Evolutionary conservation across 2,329 filamentous ascomycete species (phyloP).

Genomic region (Dactylonectria estremocensis): DNA sequence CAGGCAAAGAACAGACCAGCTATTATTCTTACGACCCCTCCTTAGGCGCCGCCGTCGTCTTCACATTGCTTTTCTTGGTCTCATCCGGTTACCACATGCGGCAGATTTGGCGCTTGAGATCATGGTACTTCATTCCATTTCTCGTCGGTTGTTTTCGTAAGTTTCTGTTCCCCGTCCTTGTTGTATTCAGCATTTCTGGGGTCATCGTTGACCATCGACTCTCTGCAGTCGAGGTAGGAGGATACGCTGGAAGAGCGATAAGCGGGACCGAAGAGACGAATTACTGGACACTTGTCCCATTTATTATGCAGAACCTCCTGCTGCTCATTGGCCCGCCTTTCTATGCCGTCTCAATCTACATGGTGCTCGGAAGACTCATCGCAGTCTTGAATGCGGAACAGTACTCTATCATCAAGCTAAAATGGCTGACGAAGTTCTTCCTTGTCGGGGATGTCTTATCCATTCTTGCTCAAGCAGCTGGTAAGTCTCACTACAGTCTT

Average conservation of each 20-base stretch:
- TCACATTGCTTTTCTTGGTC: background rate
- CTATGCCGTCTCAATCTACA: background rate
- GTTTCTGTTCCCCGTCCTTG: background rate
- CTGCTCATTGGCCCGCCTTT: background rate
- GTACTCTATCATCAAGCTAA: background rate
- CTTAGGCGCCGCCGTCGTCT: background rate
- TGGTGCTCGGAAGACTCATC: background rate
- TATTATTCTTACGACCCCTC: background rate
- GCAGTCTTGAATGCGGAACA: background rate
- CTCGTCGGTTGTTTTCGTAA: background rate
- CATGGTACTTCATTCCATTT: background rate
- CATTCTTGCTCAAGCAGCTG: background rate
- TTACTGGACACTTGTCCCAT: background rate
- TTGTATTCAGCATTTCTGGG: background rate
- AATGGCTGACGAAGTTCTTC: background rate
- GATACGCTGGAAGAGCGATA: background rate
- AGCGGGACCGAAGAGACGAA: background rate
- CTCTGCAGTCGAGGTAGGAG: background rate
- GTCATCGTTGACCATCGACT: background rate
- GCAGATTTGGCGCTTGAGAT: background rate
- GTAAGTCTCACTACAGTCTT: background rate
- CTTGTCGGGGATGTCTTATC: background rate
- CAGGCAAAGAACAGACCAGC: background rate
- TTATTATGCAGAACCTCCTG: background rate
- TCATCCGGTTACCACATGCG: background rate